Base-by-base conservation (phyloP, 257 asterid species). In the Anisodus tanguticus region DNA sequence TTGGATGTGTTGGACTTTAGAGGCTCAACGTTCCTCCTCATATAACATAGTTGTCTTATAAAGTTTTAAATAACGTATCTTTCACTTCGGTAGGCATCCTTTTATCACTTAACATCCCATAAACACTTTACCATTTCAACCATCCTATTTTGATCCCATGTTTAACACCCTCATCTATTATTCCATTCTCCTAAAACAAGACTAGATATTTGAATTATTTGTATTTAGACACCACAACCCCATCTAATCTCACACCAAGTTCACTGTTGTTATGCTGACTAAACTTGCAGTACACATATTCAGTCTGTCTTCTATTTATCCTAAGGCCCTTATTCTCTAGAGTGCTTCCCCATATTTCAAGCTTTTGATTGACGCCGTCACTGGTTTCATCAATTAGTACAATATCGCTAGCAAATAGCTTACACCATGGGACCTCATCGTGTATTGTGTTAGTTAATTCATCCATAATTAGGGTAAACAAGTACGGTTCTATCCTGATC, bases 301-400 rank as follows among this genome's bases (percentile, higher is more conserved):
- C 35, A 11, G 19, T 66, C 26, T 66, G 11, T 6, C 74, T 67
- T 37, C 22, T 67, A 67, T 67, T 26, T 67, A 37, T 35, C 49
- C 49, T 12, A 13, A 67, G 47, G 78, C 31, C 78, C 54, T 69
- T 69, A 45, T 12, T 16, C 78, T 39, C 53, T 8, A 16, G 78
- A 39, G 54, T 16, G 78, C 43, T 69, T 69, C 78, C 39, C 78
- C 8, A 16, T 69, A 39, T 69, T 41, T 69, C 78, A 8, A 26
- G 15, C 78, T 69, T 49, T 69, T 69, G 78, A 41, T 69, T 15
- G 54, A 16, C 3, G 8, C 4, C 54, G 9, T 41, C 31, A 69
- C 78, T 69, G 78, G 54, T 69, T 69, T 69, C 54, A 69, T 69
- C 54, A 69, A 16, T 69, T 19, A 39, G 53, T 69, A 69, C 78